A percentile compares a stretch with the other conserved stretches of the same genome.
These are phyloP conservation scores for Avena atlantica DNA, from an alignment of 176 grass and related monocot species.

Conservation along the genomic window DNA sequence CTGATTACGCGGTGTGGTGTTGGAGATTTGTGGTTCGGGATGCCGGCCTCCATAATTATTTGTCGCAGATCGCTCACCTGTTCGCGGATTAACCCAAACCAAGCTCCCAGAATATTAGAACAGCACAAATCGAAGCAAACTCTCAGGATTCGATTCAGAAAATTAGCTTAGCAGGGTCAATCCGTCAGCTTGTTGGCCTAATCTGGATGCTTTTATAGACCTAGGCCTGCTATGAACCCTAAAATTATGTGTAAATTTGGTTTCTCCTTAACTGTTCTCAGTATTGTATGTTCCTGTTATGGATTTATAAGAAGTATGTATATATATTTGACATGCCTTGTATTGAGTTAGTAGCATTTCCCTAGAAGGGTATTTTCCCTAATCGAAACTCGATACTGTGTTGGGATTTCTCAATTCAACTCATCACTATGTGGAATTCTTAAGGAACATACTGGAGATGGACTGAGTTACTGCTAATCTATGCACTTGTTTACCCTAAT, in stretches of 20 bases:
- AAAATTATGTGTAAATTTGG: neutral
- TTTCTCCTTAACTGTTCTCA: neutral
- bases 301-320: neutral
- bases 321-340: neutral
- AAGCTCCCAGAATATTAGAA: neutral
- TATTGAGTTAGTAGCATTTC: neutral
- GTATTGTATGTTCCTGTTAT: neutral
- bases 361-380: neutral
- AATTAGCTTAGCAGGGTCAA: neutral
- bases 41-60: neutral
- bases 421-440: neutral
- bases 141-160: neutral
- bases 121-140: neutral
- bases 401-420: neutral
- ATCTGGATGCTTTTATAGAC: neutral
- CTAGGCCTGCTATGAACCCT: slow-evolving; percentile 41
- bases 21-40: neutral
- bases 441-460: neutral
- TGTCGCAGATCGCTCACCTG: neutral
- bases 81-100: neutral
- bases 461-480: neutral
- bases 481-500: neutral
- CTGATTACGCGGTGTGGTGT: neutral
- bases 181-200: neutral
- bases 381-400: neutral